Evolutionary conservation across 768 basidiomycete genomes (phyloP).

Genomic region (Auriscalpium orientale): DNA sequence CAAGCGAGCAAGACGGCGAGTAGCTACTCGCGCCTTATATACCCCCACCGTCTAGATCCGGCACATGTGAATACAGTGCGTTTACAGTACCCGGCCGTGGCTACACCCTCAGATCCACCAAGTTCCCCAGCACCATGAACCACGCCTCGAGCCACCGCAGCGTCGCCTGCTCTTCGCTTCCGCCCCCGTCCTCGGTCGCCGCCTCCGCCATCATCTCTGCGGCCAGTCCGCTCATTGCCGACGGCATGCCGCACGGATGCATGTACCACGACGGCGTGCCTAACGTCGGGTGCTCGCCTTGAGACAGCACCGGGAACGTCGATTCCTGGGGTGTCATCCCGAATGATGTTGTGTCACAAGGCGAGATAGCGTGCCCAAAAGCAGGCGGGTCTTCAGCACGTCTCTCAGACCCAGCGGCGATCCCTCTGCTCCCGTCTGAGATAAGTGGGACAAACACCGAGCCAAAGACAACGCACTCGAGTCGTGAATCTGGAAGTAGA

Average conservation of each 20-base stretch:
- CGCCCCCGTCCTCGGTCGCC: conserved; percentile 3
- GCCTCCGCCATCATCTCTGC: conserved; percentile 32
- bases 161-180: conserved; percentile 24
- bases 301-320: conserved; percentile 71
- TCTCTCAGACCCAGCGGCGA: conserved; percentile 49
- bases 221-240: conserved; percentile 63
- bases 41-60: background rate
- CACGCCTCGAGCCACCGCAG: conserved; percentile 63
- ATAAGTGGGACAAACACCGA: too few relatives aligned
- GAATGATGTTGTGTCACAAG: conserved; percentile 42
- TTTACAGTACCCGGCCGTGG: background rate
- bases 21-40: background rate
- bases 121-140: conserved; percentile 66
- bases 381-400: conserved; percentile 50
- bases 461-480: conserved; percentile 44
- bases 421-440: conserved; percentile 43
- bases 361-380: conserved; percentile 38
- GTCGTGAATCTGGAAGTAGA: conserved; percentile 72
- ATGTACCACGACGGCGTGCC: conserved; percentile 77
- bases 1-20: background rate
- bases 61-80: background rate
- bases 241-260: conserved; percentile 77
- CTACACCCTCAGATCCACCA: conserved; percentile 43
- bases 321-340: conserved; percentile 43
- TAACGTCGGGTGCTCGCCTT: conserved; percentile 79